Evolutionary conservation across 2,329 filamentous ascomycete genomes (phyloP).

Genomic region (Aureobasidium sp.): DNA sequence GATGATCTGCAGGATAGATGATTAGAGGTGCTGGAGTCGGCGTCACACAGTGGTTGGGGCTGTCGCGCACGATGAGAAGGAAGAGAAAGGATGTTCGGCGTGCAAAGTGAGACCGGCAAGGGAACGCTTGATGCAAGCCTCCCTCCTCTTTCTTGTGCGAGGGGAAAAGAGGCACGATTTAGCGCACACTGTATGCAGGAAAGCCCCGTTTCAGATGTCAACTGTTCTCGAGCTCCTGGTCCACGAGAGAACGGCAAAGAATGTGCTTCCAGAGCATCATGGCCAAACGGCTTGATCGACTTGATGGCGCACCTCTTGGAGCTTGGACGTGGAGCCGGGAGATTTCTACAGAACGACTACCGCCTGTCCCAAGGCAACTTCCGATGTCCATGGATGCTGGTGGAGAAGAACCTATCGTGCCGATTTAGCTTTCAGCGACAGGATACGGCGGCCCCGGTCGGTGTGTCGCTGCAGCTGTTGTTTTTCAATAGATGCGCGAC

Average conservation of each 20-base stretch:
- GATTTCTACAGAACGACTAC: constrained; percentile 8
- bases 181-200: constrained; percentile 15
- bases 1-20: constrained; percentile 14
- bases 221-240: constrained; percentile 7
- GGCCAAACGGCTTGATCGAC: constrained; percentile 15
- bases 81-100: constrained; percentile 11
- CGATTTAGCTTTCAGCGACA: constrained; percentile 13
- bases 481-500: neutral
- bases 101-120: constrained; percentile 11
- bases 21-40: constrained; percentile 3
- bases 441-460: constrained; percentile 6
- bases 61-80: constrained; percentile 2
- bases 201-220: constrained; percentile 16
- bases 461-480: constrained; percentile 10
- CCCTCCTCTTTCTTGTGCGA: constrained; percentile 11
- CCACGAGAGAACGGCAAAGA: neutral
- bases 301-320: constrained; percentile 10
- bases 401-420: constrained; percentile 9
- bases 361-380: neutral
- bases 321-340: constrained; percentile 11
- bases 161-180: constrained; percentile 14
- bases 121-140: constrained; percentile 14
- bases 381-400: constrained; percentile 1
- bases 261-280: constrained; percentile 10
- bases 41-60: constrained; percentile 14